These are phyloP conservation scores for Penicillium sp. DNA, from an alignment of 2,329 filamentous ascomycete species.

Conservation along the genomic window DNA sequence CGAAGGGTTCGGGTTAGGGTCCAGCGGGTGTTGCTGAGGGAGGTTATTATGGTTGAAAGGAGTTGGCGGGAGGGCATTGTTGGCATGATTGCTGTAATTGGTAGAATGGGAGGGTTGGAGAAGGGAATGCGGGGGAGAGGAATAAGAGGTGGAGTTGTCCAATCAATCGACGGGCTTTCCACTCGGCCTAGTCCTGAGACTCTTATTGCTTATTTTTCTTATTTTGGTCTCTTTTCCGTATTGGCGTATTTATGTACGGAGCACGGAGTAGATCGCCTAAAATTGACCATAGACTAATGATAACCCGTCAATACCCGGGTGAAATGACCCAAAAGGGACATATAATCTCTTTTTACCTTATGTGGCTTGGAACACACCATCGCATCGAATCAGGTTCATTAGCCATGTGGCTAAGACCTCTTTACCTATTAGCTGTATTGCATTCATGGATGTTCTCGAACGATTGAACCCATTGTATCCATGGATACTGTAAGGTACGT, in stretches of 20 bases:
- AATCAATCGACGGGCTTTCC: background rate
- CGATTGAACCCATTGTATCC: no score
- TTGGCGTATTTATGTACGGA: background rate
- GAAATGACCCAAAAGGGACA: background rate
- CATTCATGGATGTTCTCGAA: no score
- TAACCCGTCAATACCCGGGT: background rate
- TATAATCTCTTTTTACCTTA: background rate
- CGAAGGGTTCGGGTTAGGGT: slow-evolving; percentile 40
- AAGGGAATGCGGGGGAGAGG: background rate
- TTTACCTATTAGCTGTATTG: background rate
- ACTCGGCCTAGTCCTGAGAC: background rate
- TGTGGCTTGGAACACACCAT: background rate
- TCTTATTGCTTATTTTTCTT: background rate
- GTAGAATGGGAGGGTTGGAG: background rate
- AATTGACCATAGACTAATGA: background rate
- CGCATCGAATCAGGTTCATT: background rate
- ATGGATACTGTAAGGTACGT: no score
- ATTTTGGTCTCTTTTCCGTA: background rate
- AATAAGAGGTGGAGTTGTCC: background rate
- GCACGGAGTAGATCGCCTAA: background rate
- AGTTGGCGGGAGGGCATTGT: slow-evolving; percentile 21
- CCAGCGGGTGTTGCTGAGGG: slow-evolving; percentile 36
- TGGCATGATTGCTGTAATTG: background rate
- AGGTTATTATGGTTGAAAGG: slow-evolving; percentile 30
- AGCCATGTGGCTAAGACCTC: background rate